phyloP scores from a whole-genome alignment of 208 protist species.

The Porcisia deanei region DNA sequence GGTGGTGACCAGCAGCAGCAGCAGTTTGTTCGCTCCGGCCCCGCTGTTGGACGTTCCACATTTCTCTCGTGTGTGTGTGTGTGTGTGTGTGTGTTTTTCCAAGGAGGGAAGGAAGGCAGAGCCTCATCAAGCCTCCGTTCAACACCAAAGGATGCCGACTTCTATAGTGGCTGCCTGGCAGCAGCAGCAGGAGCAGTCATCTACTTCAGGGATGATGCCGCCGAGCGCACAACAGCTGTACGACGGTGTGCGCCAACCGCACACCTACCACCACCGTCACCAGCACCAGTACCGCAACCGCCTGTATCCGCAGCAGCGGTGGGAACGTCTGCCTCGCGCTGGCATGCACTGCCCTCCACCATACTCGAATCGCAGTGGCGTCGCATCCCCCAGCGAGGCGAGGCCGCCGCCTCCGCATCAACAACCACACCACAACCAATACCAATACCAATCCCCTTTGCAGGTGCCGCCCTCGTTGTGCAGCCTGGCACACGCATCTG shows the following conservation, averaged over 20 bases:
- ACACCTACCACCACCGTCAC: slow-evolving; percentile 11
- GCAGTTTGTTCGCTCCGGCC: too few relatives aligned
- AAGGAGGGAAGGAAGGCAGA: not conserved
- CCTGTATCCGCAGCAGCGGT: not conserved
- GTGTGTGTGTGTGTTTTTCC: not conserved
- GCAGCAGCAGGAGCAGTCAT: not conserved
- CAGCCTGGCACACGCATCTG: slow-evolving; percentile 1
- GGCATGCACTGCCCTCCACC: not conserved
- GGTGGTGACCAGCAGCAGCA: too few relatives aligned
- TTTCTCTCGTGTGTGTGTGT: not conserved
- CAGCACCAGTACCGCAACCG: not conserved
- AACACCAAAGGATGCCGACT: not conserved
- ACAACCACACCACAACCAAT: not conserved
- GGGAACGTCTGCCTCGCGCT: not conserved
- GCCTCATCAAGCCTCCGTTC: not conserved
- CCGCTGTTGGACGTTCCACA: not conserved
- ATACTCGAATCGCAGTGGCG: not conserved
- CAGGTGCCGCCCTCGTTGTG: slow-evolving; percentile 27
- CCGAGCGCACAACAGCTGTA: not conserved
- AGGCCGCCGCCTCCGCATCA: not conserved
- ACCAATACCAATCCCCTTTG: slow-evolving; percentile 19
- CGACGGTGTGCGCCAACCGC: not conserved
- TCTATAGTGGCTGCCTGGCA: not conserved
- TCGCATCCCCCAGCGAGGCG: not conserved
- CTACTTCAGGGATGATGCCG: not conserved